Evolutionary conservation across 441 rosid genomes (phyloP), one percentile per base, ranked within the genome.

Genomic region (Aleurites moluccanus): DNA sequence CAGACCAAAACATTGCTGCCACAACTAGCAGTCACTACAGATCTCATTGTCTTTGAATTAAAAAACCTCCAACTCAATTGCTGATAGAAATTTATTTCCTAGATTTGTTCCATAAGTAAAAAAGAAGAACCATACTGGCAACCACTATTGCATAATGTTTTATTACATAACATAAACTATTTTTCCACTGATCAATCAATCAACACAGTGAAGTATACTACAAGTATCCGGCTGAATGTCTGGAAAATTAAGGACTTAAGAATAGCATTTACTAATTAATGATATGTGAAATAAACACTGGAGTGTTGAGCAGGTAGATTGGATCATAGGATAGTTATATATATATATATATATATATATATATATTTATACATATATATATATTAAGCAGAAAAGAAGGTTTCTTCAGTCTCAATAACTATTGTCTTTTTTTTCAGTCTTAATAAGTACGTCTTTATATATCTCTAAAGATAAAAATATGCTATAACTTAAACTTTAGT

Each of bases 11-110:
- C 9, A 28, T 50, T 20, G 30, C 2, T 50, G 72, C 57, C 25
- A 20, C 60, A 50, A 16, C 3, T 28, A 13, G 25, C 45, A 69
- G 20, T n/a, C 33, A 20, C 28, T 30, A 52, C 33, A 30, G 9
- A 69, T 30, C 42, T 11, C 4, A 28, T 42, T 13, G 44, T 60
- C n/a, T n/a, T n/a, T 21, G 21, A 44, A 60, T 16, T 23, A 21
- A 55, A 55, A 21, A 55, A 59, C 2, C 38, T 61, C 52, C 14
- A 60, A 71, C 57, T 64, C 27, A 38, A 45, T 50, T 73, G 63
- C 53, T n/a, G 49, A 23, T 16, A 35, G 11, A 52, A 45, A 6
- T 23, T 52, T 1, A 25, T 49, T 47, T 6, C 72, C 44, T 47
- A n/a, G 20, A 11, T 16, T 71, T 57, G 67, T 6, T 72, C n/a